A percentile compares a stretch with the other conserved stretches of the same genome.
These are phyloP conservation scores for Hypoxylon sp. DNA, from an alignment of 2,329 filamentous ascomycete species.

Conservation along the genomic window DNA sequence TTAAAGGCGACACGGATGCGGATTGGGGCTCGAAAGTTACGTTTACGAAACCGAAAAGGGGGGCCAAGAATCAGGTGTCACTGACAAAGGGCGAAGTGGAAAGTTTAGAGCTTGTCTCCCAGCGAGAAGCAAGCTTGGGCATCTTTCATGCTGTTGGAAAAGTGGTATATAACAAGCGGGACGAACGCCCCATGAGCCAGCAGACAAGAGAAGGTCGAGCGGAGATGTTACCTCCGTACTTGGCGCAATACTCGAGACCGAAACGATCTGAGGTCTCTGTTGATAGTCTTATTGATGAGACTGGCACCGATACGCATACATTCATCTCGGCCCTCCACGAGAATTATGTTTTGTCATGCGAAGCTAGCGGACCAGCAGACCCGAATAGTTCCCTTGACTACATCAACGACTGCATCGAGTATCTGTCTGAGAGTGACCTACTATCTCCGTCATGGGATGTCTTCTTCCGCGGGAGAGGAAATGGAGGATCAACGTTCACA, in stretches of 20 bases:
- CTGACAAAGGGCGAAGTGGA: constrained; percentile 82
- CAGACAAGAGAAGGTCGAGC: constrained; percentile 49
- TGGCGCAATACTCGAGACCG: constrained; percentile 64
- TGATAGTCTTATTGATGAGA: constrained; percentile 87
- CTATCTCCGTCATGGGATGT: constrained; percentile 76
- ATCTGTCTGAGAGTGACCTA: constrained; percentile 86
- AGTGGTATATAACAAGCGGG: constrained; percentile 94
- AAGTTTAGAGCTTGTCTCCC: constrained; percentile 80
- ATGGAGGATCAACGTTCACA: constrained; percentile 53
- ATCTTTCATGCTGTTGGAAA: constrained; percentile 97
- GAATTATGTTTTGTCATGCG: constrained; percentile 89
- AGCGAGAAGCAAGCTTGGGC: constrained; percentile 87
- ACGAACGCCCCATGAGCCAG: constrained; percentile 57
- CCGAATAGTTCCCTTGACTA: constrained; percentile 73
- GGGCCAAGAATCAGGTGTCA: constrained; percentile 60
- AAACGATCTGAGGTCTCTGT: constrained; percentile 71
- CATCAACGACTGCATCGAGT: constrained; percentile 84
- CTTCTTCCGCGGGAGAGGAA: constrained; percentile 69
- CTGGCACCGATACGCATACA: constrained; percentile 88
- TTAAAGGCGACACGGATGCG: constrained; percentile 77
- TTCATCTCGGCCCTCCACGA: constrained; percentile 92
- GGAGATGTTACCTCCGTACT: constrained; percentile 66
- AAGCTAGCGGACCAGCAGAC: constrained; percentile 59
- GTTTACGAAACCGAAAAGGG: constrained; percentile 73
- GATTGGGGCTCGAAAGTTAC: constrained; percentile 79